Evolutionary conservation across 345 rosid species (phyloP).

Genomic region (Eucalyptus victrix): DNA sequence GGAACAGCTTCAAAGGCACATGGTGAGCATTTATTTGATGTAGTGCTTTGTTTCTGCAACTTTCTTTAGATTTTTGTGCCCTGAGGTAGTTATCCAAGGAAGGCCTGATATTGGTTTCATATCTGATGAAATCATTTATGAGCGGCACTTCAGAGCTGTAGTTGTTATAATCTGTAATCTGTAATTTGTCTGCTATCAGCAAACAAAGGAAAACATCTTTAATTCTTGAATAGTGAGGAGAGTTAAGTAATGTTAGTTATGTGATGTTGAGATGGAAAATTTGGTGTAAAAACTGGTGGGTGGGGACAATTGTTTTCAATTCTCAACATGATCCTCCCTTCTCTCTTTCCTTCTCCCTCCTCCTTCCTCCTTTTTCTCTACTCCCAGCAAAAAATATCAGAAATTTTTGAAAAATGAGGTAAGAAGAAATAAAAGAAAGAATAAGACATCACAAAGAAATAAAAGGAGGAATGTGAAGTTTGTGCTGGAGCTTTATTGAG

Average conservation of each 20-base stretch:
- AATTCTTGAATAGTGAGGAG: not conserved
- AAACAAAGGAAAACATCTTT: not conserved
- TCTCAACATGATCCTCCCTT: not conserved
- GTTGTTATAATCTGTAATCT: not conserved
- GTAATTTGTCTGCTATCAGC: not conserved
- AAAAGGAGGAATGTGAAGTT: not conserved
- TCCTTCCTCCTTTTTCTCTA: not conserved
- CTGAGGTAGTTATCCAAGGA: not conserved
- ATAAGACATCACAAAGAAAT: not conserved
- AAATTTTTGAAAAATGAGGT: not conserved
- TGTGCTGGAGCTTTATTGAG: not conserved
- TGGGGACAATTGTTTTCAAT: not conserved
- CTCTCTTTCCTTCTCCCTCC: not conserved
- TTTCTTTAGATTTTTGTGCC: not conserved
- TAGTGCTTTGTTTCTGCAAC: not conserved
- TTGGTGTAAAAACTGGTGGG: not conserved
- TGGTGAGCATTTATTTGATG: constrained; percentile 44
- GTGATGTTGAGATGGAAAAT: not conserved
- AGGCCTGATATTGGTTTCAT: not conserved
- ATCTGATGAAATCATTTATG: not conserved
- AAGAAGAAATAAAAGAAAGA: not conserved
- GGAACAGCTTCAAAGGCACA: constrained; percentile 98
- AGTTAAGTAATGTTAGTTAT: not conserved
- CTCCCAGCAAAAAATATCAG: not conserved
- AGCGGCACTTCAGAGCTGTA: not conserved